Base-by-base conservation (phyloP, 163 green algal genomes). In the Chlorella variabilis region DNA sequence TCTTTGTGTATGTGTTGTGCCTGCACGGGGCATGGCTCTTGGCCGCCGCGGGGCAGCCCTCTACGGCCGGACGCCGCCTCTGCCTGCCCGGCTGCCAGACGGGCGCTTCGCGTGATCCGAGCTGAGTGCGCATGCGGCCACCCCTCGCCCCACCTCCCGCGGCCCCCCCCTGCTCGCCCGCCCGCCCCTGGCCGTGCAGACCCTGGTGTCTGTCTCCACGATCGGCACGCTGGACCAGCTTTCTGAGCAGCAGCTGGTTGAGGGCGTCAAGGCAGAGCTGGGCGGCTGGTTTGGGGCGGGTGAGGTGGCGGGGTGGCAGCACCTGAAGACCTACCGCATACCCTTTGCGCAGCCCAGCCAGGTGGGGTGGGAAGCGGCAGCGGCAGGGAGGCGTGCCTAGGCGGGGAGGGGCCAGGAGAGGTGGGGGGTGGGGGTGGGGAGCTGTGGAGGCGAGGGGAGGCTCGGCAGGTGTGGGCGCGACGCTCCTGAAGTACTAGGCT, bases 331-430 rank as follows among this genome's bases (percentile, higher is more conserved):
- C 5, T 99, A 99, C 91, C 88, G 96, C 67, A 99, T 99, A 58
- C 92, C 95, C 27, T 99, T 95, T 85, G 93, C 95, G 29, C 96
- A 98, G 88, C 95, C 96, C 34, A 95, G 90, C 78, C 94, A 98
- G 91, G 92, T 92, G 23, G 31, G 34, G 7, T 38, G 25, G 38
- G 23, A 5, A 48, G 7, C 15, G 4, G 6, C 9, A 6, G 18
- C 13, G 13, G 33, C 63, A 51, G 34, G 11, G 6, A n/a, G 63
- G 4, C n/a, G 33, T 49, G 33, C 3, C 4, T 31, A 6, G 4
- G 33, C 34, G 34, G 7, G 7, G 7, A 54, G 45, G 45, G n/a
- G n/a, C n/a, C n/a, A n/a, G n/a, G n/a, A n/a, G n/a, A n/a, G n/a
- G n/a, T n/a, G n/a, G n/a, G n/a, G n/a, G n/a, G n/a, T 54, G 45